Conservation (phyloP, 352 stramenopile species). For the Globisporangium carolinianum region DNA sequence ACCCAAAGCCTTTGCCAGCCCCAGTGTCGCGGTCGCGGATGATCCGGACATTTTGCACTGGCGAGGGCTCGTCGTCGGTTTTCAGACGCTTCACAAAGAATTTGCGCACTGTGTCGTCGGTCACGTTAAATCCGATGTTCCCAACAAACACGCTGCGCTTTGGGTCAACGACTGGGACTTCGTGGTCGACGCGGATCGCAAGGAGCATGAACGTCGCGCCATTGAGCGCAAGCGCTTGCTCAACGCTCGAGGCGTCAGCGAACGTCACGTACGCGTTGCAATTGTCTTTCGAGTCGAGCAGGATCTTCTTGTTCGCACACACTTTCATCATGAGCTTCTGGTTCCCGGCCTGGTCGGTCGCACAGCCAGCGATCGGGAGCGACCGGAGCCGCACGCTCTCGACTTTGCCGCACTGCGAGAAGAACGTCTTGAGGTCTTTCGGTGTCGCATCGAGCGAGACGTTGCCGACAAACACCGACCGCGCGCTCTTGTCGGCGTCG, state of each 20-base stretch:
- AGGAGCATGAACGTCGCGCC: slow-evolving; percentile 58
- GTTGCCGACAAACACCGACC: slow-evolving; percentile 91
- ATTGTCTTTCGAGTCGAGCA: slow-evolving; percentile 78
- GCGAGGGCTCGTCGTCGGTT: slow-evolving; percentile 51
- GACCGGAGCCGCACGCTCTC: slow-evolving; percentile 83
- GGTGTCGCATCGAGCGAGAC: slow-evolving; percentile 79
- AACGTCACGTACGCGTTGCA: slow-evolving; percentile 92
- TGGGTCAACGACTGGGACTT: slow-evolving; percentile 61
- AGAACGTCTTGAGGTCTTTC: slow-evolving; percentile 79
- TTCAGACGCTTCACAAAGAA: slow-evolving; percentile 73
- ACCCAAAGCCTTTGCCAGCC: slow-evolving; percentile 90
- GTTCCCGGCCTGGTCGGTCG: slow-evolving; percentile 82
- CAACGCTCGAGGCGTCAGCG: slow-evolving; percentile 39
- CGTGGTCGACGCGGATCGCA: slow-evolving; percentile 61
- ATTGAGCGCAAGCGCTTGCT: slow-evolving; percentile 62
- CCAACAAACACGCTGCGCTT: slow-evolving; percentile 87
- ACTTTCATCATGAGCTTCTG: slow-evolving; percentile 91
- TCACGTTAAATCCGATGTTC: slow-evolving; percentile 83
- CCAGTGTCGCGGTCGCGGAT: slow-evolving; percentile 86
- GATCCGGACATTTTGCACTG: slow-evolving; percentile 85
- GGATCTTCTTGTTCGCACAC: slow-evolving; percentile 85
- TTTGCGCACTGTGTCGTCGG: slow-evolving; percentile 63
- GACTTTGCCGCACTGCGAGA: slow-evolving; percentile 79
- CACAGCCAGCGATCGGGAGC: slow-evolving; percentile 78
- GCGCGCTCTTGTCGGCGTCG: slow-evolving; percentile 58